Conservation (phyloP, 495 filamentous ascomycete genomes). For the Aspergillus wentii region DNA sequence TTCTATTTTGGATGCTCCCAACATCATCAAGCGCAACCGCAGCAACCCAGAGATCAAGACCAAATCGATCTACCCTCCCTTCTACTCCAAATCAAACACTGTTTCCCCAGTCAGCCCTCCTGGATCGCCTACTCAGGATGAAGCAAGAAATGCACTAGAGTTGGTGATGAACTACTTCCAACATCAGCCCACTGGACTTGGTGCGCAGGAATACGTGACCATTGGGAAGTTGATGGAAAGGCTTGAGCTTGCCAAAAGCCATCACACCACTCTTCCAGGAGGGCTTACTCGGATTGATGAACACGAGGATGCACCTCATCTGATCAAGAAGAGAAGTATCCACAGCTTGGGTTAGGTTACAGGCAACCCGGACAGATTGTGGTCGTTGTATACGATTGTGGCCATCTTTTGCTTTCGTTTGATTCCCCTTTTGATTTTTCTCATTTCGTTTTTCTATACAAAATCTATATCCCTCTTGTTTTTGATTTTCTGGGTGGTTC, state of each 20-base stretch:
- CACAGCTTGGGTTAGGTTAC: conserved; percentile 31
- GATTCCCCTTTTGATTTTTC: conserved; percentile 15
- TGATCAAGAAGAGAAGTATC: conserved; percentile 52
- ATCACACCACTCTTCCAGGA: conserved; percentile 56
- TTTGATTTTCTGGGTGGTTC: conserved; percentile 17
- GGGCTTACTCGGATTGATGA: conserved; percentile 64
- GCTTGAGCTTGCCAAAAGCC: conserved; percentile 61
- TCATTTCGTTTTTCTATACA: conserved; percentile 13
- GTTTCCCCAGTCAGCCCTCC: conserved; percentile 36
- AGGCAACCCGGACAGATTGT: conserved; percentile 3
- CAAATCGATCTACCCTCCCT: conserved; percentile 45
- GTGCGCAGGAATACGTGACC: conserved; percentile 75
- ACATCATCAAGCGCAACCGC: conserved; percentile 39
- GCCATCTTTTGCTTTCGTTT: conserved; percentile 6
- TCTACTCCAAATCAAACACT: conserved; percentile 30
- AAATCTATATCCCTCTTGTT: conserved; percentile 2
- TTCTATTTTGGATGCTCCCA: conserved; percentile 18
- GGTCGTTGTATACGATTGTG: conserved; percentile 7
- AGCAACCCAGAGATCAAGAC: conserved; percentile 42
- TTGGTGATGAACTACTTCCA: conserved; percentile 82
- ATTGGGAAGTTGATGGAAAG: conserved; percentile 86
- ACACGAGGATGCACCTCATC: conserved; percentile 31
- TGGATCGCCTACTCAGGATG: conserved; percentile 79
- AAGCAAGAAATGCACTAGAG: conserved; percentile 81
- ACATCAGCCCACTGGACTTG: conserved; percentile 60